phyloP scores from a whole-genome alignment of 2,329 filamentous ascomycete genomes.

The Pseudogymnoascus sp. region DNA sequence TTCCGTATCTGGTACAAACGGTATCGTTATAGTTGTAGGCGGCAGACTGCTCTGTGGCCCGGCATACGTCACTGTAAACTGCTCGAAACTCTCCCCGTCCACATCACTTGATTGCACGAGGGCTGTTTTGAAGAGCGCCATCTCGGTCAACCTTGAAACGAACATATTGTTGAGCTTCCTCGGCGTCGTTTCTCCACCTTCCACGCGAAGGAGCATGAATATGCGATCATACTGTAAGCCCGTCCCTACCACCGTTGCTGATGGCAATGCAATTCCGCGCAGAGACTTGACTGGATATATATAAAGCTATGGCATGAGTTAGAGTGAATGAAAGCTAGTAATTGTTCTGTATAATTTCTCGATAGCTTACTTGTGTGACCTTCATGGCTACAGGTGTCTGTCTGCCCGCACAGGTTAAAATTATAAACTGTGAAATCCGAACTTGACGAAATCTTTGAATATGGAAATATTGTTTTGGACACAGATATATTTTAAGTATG shows the following conservation, averaged over 20 bases:
- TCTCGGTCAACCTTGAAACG: constrained; percentile 46
- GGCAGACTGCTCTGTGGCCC: constrained; percentile 16
- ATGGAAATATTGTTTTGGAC: neutral
- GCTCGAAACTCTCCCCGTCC: constrained; percentile 16
- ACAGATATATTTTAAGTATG: neutral
- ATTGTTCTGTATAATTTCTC: neutral
- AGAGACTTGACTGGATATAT: constrained; percentile 68
- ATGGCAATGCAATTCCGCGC: constrained; percentile 47
- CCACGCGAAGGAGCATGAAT: constrained; percentile 59
- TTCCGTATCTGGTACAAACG: constrained; percentile 42
- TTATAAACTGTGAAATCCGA: neutral
- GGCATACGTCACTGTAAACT: constrained; percentile 30
- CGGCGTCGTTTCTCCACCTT: constrained; percentile 29
- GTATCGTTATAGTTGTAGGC: constrained; percentile 31
- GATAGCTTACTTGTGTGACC: constrained; percentile 19
- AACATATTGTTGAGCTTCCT: constrained; percentile 43
- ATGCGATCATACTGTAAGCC: constrained; percentile 58
- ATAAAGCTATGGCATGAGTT: constrained; percentile 44
- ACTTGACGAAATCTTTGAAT: neutral
- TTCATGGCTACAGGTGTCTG: constrained; percentile 12
- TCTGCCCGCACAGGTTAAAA: neutral
- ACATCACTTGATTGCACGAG: constrained; percentile 33
- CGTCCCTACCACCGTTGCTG: constrained; percentile 47
- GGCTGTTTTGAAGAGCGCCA: constrained; percentile 56
- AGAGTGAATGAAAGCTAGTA: neutral